Percentiles rank a stretch among this genome's conserved stretches.
phyloP scores from a whole-genome alignment of 176 grass and related monocot species.

The Oryza coarctata region DNA sequence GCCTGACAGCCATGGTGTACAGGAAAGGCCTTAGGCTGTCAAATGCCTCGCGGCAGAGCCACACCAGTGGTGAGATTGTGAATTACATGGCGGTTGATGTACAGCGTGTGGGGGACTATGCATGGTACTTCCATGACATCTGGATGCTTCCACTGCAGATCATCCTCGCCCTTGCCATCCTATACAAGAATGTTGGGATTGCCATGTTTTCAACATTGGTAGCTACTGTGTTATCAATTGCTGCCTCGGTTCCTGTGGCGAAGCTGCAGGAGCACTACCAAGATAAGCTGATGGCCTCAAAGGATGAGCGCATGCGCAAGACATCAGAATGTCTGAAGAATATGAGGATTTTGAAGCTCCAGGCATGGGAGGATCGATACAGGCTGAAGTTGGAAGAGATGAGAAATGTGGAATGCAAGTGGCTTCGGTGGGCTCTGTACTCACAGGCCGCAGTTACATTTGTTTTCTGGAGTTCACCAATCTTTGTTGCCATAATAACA shows the following conservation, averaged over 20 bases:
- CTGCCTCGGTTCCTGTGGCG: slow-evolving; percentile 80
- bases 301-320: slow-evolving; percentile 98
- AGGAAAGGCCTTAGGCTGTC: slow-evolving; percentile 89
- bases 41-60: slow-evolving; percentile 72
- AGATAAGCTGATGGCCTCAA: slow-evolving; percentile 89
- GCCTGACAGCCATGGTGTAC: slow-evolving; percentile 89
- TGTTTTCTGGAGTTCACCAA: slow-evolving; percentile 98
- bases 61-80: slow-evolving; percentile 92
- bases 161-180: slow-evolving; percentile 82
- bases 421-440: slow-evolving; percentile 83
- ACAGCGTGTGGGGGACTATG: slow-evolving; percentile 92
- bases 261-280: slow-evolving; percentile 95
- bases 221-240: slow-evolving; percentile 75
- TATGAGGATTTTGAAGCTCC: slow-evolving; percentile 90
- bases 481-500: slow-evolving; percentile 85
- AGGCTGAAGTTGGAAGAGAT: slow-evolving; percentile 79
- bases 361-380: slow-evolving; percentile 93
- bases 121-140: slow-evolving; percentile 97
- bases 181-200: slow-evolving; percentile 84
- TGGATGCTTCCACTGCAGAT: slow-evolving; percentile 99
- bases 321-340: slow-evolving; percentile 89
- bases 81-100: slow-evolving; percentile 99
- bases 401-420: slow-evolving; percentile 82
- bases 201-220: slow-evolving; percentile 69
- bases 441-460: slow-evolving; percentile 92